phyloP scores from a whole-genome alignment of 257 asterid species.

The Oldenlandia corymbosa region DNA sequence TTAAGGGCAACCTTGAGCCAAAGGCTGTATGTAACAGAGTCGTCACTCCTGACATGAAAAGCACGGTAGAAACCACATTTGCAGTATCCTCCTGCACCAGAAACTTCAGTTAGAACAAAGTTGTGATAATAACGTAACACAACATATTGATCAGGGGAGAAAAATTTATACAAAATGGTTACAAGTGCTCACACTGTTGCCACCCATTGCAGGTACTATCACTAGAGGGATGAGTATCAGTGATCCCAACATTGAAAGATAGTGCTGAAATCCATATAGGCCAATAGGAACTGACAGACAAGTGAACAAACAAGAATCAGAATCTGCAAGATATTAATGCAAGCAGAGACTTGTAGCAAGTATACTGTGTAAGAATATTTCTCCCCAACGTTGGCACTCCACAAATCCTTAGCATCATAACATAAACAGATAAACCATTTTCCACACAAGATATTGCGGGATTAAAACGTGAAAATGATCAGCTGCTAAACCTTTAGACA shows the following conservation, averaged over 20 bases:
- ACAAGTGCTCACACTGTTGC: slow-evolving; percentile 83
- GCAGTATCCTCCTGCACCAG: slow-evolving; percentile 81
- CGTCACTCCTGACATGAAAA: slow-evolving; percentile 82
- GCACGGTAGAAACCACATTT: slow-evolving; percentile 85
- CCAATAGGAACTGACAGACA: slow-evolving; percentile 88
- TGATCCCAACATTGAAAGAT: slow-evolving; percentile 88
- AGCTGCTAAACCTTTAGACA: neutral
- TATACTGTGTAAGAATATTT: neutral
- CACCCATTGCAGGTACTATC: slow-evolving; percentile 99
- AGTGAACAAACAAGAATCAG: slow-evolving; percentile 14
- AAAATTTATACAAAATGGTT: slow-evolving; percentile 22
- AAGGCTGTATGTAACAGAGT: slow-evolving; percentile 81
- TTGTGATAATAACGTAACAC: slow-evolving; percentile 1
- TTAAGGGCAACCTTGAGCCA: slow-evolving; percentile 94
- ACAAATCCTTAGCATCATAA: too few species aligned
- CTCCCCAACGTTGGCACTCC: too few species aligned
- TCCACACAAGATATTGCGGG: neutral
- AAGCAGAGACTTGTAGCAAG: neutral
- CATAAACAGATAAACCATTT: neutral
- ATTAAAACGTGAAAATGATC: neutral
- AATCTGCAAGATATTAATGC: neutral
- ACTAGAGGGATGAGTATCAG: slow-evolving; percentile 90
- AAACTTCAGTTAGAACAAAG: slow-evolving; percentile 20
- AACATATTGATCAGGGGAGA: neutral
- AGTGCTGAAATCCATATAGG: slow-evolving; percentile 89